Evolutionary conservation across 2,329 filamentous ascomycete genomes (phyloP), one percentile per base, ranked within the genome.

Genomic region (Pseudogymnoascus destructans): DNA sequence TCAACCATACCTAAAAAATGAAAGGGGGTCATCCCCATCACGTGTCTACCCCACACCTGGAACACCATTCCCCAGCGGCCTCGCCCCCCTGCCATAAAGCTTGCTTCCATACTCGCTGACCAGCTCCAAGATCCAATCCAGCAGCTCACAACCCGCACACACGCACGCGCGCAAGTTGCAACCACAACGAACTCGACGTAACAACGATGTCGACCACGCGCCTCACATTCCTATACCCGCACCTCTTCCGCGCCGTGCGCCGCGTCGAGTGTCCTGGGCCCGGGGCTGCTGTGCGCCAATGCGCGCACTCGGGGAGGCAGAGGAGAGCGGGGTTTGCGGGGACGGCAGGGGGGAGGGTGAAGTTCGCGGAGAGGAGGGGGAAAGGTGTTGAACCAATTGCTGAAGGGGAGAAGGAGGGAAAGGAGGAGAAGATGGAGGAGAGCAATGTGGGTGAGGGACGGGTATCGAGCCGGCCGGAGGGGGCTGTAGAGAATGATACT

Each of bases 141-240:
- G 25, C 46, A 30, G 9, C 25, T 52, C 46, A 52, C 46, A 30
- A 19, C 5, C n/a, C 23, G 46, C 25, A 52, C 46, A 30, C n/a
- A 52, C 21, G 7, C 46, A 52, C 13, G 23, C 5, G 46, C 46
- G n/a, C 46, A 52, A 30, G 46, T 52, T 52, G 42, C 42, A 30
- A 17, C 9, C 7, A n/a, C 25, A 52, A 17, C 23, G 9, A 8
- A 52, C 4, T n/a, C 23, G 23, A 30, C 9, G 30, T 8, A 52
- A 4, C 8, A 8, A 27, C n/a, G 3, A 88, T 88, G 81, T 77
- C 83, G 62, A 75, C 79, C 21, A 73, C 75, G 61, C 77, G 84
- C 66, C 74, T 88, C 60, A 79, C 80, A 13, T 87, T 87, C 66
- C 74, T 88, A 15, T 87, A 86, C 64, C 84, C 85, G 49, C 81